These are phyloP conservation scores for Pseudocercospora fijiensis DNA, from an alignment of 2,329 filamentous ascomycete species.

Conservation along the genomic window DNA sequence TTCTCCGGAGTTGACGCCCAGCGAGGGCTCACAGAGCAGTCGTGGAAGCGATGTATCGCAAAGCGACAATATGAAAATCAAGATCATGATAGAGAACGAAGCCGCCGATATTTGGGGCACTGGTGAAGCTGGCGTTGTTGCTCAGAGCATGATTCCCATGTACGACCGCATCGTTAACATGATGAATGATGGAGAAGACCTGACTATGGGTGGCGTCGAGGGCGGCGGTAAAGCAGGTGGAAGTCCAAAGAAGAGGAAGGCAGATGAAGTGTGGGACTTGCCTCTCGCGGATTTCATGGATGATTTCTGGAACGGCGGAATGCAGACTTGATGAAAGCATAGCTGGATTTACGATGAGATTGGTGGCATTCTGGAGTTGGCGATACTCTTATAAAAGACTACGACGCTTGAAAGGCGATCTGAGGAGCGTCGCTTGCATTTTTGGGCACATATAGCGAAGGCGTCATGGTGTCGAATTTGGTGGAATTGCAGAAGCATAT, in stretches of 20 bases:
- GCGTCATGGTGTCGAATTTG: neutral
- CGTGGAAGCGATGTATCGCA: conserved; percentile 46
- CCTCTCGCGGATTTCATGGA: conserved; percentile 21
- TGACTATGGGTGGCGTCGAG: conserved; percentile 16
- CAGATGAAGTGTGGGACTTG: conserved; percentile 19
- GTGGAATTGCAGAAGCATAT: neutral
- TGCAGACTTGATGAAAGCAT: neutral
- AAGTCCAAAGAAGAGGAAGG: conserved; percentile 26
- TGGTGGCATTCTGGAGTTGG: neutral
- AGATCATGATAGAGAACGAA: conserved; percentile 23
- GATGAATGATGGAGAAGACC: conserved; percentile 23
- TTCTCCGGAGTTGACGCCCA: conserved; percentile 34
- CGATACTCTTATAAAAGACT: neutral
- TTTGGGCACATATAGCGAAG: neutral
- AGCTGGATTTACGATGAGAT: neutral
- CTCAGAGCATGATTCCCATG: conserved; percentile 25
- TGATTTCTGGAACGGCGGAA: conserved; percentile 5
- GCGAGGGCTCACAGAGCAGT: conserved; percentile 38
- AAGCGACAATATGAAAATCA: conserved; percentile 25
- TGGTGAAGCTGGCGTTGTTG: conserved; percentile 16
- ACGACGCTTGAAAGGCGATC: neutral
- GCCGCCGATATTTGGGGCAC: conserved; percentile 21
- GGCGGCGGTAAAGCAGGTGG: conserved; percentile 9
- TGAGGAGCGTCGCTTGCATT: neutral
- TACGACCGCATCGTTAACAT: conserved; percentile 27